phyloP scores from a whole-genome alignment of 352 stramenopile species.

The Pythium grandisporangium region DNA sequence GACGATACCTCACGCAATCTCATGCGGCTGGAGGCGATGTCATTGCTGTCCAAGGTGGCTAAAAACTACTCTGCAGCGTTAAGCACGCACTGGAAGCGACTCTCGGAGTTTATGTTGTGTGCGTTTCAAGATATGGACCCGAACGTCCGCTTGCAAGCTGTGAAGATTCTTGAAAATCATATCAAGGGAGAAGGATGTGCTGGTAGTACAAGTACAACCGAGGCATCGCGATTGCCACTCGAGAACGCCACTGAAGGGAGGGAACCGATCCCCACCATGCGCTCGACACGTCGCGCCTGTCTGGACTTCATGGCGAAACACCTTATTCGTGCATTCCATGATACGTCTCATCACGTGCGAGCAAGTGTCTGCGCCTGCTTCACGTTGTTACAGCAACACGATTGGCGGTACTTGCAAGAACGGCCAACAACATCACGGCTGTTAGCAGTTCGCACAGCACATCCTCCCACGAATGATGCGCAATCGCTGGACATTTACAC shows the following conservation, averaged over 20 bases:
- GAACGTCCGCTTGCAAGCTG: constrained; percentile 77
- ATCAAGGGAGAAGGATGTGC: constrained; percentile 44
- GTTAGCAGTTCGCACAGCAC: constrained; percentile 19
- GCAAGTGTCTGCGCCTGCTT: constrained; percentile 84
- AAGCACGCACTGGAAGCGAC: constrained; percentile 52
- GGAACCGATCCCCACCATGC: too few relatives aligned
- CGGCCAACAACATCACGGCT: constrained; percentile 16
- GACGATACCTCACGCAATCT: constrained; percentile 46
- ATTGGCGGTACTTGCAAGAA: constrained; percentile 53
- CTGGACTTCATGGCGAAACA: constrained; percentile 74
- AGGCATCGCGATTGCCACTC: too few relatives aligned
- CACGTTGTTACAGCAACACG: constrained; percentile 54
- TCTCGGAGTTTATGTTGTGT: constrained; percentile 71
- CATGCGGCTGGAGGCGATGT: constrained; percentile 74
- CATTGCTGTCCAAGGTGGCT: constrained; percentile 70
- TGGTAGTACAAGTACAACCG: too few relatives aligned
- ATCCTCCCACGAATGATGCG: constrained; percentile 7
- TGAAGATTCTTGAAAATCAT: constrained; percentile 86
- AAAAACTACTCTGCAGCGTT: constrained; percentile 77
- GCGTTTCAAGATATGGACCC: constrained; percentile 80
- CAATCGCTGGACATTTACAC: constrained; percentile 60
- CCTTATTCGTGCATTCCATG: constrained; percentile 73
- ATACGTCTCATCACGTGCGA: constrained; percentile 80
- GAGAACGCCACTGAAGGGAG: too few relatives aligned
- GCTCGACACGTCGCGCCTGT: constrained; percentile 31